Conservation (phyloP, 2,329 filamentous ascomycete genomes). For the Colletotrichum karsti region DNA sequence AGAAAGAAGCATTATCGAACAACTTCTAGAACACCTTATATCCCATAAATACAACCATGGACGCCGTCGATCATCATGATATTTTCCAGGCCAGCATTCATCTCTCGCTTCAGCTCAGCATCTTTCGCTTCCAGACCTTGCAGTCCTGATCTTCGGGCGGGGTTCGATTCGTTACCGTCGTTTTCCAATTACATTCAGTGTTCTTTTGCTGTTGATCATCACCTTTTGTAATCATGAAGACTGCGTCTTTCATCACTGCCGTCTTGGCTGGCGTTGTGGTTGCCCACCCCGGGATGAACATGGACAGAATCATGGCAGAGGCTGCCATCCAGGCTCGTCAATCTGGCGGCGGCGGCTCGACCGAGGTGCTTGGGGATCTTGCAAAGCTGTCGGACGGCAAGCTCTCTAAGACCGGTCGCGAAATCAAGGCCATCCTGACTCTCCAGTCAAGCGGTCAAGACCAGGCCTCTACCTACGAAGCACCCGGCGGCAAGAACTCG, state of each 20-base stretch:
- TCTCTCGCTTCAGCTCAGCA: constrained; percentile 19
- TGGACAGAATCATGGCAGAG: constrained; percentile 31
- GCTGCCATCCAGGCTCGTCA: constrained; percentile 26
- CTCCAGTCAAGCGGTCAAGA: constrained; percentile 37
- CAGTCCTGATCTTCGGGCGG: constrained; percentile 18
- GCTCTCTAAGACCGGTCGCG: constrained; percentile 43
- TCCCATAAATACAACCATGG: constrained; percentile 15
- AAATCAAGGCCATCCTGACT: constrained; percentile 47
- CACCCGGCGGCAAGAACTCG: constrained; percentile 33
- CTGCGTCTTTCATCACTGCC: constrained; percentile 5
- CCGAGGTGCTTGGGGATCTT: constrained; percentile 48
- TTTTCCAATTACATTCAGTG: constrained; percentile 2
- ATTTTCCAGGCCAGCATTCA: background rate
- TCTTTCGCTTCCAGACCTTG: constrained; percentile 17
- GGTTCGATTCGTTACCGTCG: constrained; percentile 17
- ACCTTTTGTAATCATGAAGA: constrained; percentile 17
- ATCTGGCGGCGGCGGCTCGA: constrained; percentile 21
- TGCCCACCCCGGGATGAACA: constrained; percentile 36
- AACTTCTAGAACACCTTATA: background rate
- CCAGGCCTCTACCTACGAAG: constrained; percentile 7
- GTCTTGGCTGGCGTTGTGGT: constrained; percentile 5
- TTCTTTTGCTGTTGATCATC: background rate
- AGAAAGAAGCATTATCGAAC: constrained; percentile 27
- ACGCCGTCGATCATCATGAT: background rate
- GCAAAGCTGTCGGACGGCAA: constrained; percentile 35